These are phyloP conservation scores for Ramaria rubella DNA, from an alignment of 768 basidiomycete species.

Conservation along the genomic window DNA sequence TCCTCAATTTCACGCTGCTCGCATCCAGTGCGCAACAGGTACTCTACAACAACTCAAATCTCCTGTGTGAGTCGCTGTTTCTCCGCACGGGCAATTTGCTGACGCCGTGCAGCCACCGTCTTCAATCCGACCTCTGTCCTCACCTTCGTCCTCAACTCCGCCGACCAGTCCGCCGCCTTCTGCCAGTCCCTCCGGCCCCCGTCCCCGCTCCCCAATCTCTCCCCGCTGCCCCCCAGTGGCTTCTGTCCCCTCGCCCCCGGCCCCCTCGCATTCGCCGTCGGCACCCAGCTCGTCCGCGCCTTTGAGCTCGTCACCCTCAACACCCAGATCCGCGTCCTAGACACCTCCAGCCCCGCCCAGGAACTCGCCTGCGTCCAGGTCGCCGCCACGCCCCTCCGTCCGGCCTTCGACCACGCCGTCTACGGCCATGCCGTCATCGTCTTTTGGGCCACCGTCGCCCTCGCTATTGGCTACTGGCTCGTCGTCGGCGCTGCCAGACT, in stretches of 20 bases:
- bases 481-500: conserved; percentile 76
- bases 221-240: conserved; percentile 28
- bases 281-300: conserved; percentile 23
- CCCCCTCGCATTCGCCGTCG: conserved; percentile 70
- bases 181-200: conserved; percentile 76
- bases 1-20: conserved; percentile 67
- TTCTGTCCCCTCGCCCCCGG: conserved; percentile 81
- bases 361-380: conserved; percentile 83
- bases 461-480: conserved; percentile 77
- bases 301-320: conserved; percentile 77
- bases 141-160: conserved; percentile 62
- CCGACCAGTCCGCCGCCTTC: conserved; percentile 56
- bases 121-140: conserved; percentile 79
- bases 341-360: conserved; percentile 57
- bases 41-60: conserved; percentile 50
- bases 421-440: conserved; percentile 65
- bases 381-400: conserved; percentile 62
- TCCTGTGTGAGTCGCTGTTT: conserved; percentile 39
- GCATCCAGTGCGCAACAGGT: conserved; percentile 56
- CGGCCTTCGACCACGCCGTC: conserved; percentile 28
- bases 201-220: conserved; percentile 52
- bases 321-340: conserved; percentile 83
- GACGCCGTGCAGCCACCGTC: conserved; percentile 57
- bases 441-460: conserved; percentile 66
- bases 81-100: conserved; percentile 10